Evolutionary conservation across 805 yeast species (phyloP).

Genomic region (Candida lessepsii): DNA sequence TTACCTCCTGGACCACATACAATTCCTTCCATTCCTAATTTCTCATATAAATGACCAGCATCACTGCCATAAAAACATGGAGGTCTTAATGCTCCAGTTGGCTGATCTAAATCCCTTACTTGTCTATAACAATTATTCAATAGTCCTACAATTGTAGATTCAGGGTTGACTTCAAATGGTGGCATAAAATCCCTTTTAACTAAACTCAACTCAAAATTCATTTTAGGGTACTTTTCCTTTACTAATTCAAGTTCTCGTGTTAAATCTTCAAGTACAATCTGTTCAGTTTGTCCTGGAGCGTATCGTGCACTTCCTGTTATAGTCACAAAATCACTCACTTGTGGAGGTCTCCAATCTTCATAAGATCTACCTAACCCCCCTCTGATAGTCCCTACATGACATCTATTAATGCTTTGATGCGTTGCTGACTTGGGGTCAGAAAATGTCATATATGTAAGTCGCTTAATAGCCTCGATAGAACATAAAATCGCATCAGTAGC

Average conservation of each 20-base stretch:
- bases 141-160: constrained; percentile 10
- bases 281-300: constrained; percentile 28
- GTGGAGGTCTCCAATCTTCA: constrained; percentile 30
- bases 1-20: constrained; percentile 16
- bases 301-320: constrained; percentile 29
- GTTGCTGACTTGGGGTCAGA: constrained; percentile 19
- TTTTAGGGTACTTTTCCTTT: constrained; percentile 11
- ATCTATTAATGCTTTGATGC: constrained; percentile 25
- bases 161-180: constrained; percentile 13
- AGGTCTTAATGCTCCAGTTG: constrained; percentile 15
- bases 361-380: constrained; percentile 28
- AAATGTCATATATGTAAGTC: constrained; percentile 24
- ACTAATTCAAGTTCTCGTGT: constrained; percentile 20
- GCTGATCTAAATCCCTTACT: constrained; percentile 13
- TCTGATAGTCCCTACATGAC: constrained; percentile 28
- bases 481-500: constrained; percentile 29
- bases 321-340: constrained; percentile 30
- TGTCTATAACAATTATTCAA: constrained; percentile 8
- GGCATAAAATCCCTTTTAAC: constrained; percentile 15
- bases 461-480: constrained; percentile 25
- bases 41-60: constrained; percentile 15
- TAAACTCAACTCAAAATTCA: constrained; percentile 12
- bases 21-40: constrained; percentile 14
- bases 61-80: constrained; percentile 15
- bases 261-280: constrained; percentile 22